A percentile compares a stretch with the other conserved stretches of the same genome.
These are phyloP conservation scores for Annona cherimola DNA, from an alignment of 164 flowering plant genomes.

Conservation along the genomic window DNA sequence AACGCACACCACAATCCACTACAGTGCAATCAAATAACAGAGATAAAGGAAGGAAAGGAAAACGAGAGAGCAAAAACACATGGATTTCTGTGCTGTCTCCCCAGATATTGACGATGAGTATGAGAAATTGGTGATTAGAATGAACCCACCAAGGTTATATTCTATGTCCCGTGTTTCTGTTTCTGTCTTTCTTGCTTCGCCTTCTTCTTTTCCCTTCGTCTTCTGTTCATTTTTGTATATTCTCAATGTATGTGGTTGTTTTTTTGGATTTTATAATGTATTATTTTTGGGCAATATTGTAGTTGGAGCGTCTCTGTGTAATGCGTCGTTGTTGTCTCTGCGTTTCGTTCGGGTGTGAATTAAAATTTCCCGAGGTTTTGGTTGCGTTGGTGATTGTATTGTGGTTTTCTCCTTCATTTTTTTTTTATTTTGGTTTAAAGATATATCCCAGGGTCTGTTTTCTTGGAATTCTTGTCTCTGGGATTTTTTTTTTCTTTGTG, in stretches of 20 bases:
- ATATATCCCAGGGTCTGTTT: no score
- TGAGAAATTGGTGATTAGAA: conserved; percentile 66
- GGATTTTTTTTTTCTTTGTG: no score
- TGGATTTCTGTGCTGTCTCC: conserved; percentile 60
- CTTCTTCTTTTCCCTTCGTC: background rate
- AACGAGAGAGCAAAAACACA: conserved; percentile 8
- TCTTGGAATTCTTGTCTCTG: no score
- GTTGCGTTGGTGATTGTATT: no score
- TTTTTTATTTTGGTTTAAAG: background rate
- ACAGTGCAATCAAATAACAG: background rate
- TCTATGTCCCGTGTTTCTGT: no score
- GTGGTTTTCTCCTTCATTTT: no score
- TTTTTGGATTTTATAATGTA: background rate
- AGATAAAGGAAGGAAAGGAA: background rate
- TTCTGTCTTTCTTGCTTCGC: no score
- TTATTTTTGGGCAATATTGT: background rate
- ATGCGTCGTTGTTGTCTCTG: no score
- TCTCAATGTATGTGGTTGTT: background rate
- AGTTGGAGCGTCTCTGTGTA: no score
- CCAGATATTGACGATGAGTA: conserved; percentile 54
- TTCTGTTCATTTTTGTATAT: background rate
- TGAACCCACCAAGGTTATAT: conserved; percentile 84
- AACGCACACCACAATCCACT: no score
- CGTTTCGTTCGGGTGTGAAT: no score
- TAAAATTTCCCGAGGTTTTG: no score